These are phyloP conservation scores for Populus hybrid DNA, from an alignment of 441 rosid genomes.

Conservation along the genomic window DNA sequence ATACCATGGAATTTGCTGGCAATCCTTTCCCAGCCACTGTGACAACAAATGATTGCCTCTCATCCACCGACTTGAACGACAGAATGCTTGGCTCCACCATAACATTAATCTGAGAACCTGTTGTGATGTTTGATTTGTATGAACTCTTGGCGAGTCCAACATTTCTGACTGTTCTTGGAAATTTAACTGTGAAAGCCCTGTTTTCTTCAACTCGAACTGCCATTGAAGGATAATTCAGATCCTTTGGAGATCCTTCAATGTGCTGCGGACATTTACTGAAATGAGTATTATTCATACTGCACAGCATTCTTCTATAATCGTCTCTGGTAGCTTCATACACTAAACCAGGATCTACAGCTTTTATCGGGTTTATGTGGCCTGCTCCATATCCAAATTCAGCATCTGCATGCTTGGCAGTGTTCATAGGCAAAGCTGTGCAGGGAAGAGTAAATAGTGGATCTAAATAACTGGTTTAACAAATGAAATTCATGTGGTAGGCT, in stretches of 20 bases:
- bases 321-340: slow-evolving; percentile 32
- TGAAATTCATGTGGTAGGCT: not conserved
- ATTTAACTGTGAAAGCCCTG: slow-evolving; percentile 25
- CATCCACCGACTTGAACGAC: slow-evolving; percentile 27
- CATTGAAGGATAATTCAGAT: slow-evolving; percentile 53
- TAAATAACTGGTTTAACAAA: not conserved
- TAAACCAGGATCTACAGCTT: slow-evolving; percentile 43
- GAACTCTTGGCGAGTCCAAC: slow-evolving; percentile 43
- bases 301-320: slow-evolving; percentile 39
- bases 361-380: slow-evolving; percentile 40
- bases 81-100: slow-evolving; percentile 46
- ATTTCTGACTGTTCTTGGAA: slow-evolving; percentile 55
- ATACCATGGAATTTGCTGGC: not conserved
- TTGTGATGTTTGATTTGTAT: slow-evolving; percentile 34
- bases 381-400: slow-evolving; percentile 48
- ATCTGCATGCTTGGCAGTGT: slow-evolving; percentile 14
- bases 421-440: slow-evolving; percentile 37
- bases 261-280: slow-evolving; percentile 30
- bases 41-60: slow-evolving; percentile 40
- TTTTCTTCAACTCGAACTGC: slow-evolving; percentile 11
- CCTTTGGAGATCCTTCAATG: slow-evolving; percentile 18
- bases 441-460: not conserved
- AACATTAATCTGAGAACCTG: slow-evolving; percentile 30
- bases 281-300: slow-evolving; percentile 1
- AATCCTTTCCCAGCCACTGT: slow-evolving; percentile 24